Base-by-base conservation (phyloP, 768 basidiomycete genomes). In the Scleroderma bovista region DNA sequence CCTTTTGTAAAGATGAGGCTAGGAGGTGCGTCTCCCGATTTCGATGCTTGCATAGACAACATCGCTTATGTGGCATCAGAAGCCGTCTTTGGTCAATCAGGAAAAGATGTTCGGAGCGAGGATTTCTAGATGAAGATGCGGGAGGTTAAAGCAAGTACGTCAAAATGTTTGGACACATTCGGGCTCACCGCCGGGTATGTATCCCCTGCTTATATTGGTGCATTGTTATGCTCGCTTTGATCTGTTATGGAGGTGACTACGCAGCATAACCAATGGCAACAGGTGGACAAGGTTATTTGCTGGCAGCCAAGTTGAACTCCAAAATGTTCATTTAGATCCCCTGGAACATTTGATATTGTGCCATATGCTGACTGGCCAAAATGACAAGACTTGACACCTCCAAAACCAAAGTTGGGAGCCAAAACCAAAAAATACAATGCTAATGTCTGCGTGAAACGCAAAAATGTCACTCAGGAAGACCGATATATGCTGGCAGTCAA, bases 51-150 rank as follows among this genome's bases (percentile, higher is more conserved):
- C 55, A 83, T 93, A 17, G 78, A 79, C 40, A 87, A 92, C 56
- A 75, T 93, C 8, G 84, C 88, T 0, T 80, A 87, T 60, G 70
- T 97, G 48, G 84, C 88, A 15, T 83, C 84, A 1, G 93, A 91
- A 61, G 95, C 96, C 45, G 79, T 97, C 46, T 97, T 97, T 57
- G 95, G 95, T 23, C 83, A 93, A 63, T 93, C 94, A 1, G 89
- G 88, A 13, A 89, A 88, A 65, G 91, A 97, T 58, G 84, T 88
- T 0, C 80, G 84, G 50, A 75, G 85, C 3, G 92, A 93, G 57
- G 94, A 86, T 22, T 97, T 95, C 81, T 90, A 85, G 71, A 93
- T 92, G n/a, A 93, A 89, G 67, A 88, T 93, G 82, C 79, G 88
- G 17, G 95, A 99, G 70, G 95, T 94, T 24, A 78, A 83, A 29